Evolutionary conservation across 768 basidiomycete species (phyloP).

Genomic region (Chalciporus sphaerocephalus): DNA sequence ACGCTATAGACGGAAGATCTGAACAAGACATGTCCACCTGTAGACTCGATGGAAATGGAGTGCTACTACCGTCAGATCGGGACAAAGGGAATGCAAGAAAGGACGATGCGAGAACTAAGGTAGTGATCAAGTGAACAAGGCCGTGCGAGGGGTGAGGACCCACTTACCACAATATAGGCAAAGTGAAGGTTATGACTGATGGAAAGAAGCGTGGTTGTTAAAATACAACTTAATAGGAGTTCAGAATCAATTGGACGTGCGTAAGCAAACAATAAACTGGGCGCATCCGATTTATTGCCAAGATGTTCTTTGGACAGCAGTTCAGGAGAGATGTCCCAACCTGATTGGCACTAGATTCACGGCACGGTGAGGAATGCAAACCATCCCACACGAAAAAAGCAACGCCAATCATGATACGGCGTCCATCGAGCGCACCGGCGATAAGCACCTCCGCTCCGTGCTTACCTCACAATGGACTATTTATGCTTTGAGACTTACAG

Average conservation of each 20-base stretch:
- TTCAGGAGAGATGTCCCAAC: background rate
- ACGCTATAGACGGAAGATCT: background rate
- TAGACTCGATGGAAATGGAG: background rate
- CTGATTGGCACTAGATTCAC: background rate
- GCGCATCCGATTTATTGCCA: background rate
- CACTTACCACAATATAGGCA: background rate
- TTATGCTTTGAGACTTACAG: too few species aligned
- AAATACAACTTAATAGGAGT: background rate
- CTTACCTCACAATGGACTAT: background rate
- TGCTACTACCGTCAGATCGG: background rate
- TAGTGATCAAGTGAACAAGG: background rate
- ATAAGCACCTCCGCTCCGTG: conserved; percentile 10
- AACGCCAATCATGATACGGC: conserved; percentile 14
- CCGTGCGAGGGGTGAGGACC: background rate
- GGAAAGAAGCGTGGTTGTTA: conserved; percentile 4
- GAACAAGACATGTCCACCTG: background rate
- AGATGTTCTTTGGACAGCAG: background rate
- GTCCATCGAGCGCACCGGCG: conserved; percentile 11
- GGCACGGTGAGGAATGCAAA: background rate
- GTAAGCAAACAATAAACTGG: background rate
- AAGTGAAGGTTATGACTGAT: conserved; percentile 4
- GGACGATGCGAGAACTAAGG: background rate
- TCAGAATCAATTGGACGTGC: background rate
- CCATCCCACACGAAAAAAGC: conserved; percentile 13
- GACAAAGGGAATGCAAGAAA: background rate